These are phyloP conservation scores for Leptosphaerulina australis DNA, from an alignment of 2,329 filamentous ascomycete genomes.

Conservation along the genomic window DNA sequence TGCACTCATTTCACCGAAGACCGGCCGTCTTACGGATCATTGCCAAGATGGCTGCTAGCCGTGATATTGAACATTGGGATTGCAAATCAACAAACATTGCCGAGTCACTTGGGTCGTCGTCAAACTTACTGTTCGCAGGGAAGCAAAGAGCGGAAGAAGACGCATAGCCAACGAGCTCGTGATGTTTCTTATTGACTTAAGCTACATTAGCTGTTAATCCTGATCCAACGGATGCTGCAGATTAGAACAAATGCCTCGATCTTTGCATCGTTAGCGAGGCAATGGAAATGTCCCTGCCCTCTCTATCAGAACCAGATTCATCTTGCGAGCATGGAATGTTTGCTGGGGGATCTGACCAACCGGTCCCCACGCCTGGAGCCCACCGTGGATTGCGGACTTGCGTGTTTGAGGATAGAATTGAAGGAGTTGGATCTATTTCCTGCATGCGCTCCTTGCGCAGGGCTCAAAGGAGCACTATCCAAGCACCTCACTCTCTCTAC, in stretches of 20 bases:
- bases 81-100: constrained; percentile 18
- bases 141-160: constrained; percentile 25
- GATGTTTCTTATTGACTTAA: background rate
- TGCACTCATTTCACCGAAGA: constrained; percentile 19
- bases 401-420: background rate
- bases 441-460: background rate
- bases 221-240: background rate
- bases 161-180: constrained; percentile 30
- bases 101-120: constrained; percentile 9
- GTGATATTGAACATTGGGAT: constrained; percentile 18
- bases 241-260: background rate
- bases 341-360: background rate
- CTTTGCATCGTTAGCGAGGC: background rate
- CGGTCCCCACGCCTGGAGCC: background rate
- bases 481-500: background rate
- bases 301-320: background rate
- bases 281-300: background rate
- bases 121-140: constrained; percentile 14
- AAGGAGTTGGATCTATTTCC: background rate
- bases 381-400: background rate
- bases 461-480: background rate
- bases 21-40: constrained; percentile 15
- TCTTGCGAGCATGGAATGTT: background rate
- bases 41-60: constrained; percentile 13
- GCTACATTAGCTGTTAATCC: background rate